phyloP scores from a whole-genome alignment of 345 rosid species.

The Citrus trifoliata region DNA sequence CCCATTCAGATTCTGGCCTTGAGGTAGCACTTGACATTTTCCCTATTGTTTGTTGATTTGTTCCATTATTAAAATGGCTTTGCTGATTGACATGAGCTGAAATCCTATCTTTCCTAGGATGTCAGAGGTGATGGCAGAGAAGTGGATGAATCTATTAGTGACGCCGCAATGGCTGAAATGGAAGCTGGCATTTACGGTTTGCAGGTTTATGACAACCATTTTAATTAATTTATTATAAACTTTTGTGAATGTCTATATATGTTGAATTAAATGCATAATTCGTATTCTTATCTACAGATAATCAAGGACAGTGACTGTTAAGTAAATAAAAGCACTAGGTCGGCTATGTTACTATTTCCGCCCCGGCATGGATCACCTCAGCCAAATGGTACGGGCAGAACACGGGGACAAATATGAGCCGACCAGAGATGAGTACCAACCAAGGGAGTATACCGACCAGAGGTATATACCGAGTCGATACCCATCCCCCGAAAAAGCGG shows the following conservation, averaged over 20 bases:
- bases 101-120: conserved; percentile 35
- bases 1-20: conserved; percentile 30
- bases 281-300: conserved; percentile 35
- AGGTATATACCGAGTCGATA: no score
- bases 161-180: conserved; percentile 62
- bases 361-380: no score
- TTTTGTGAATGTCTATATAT: background rate
- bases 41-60: background rate
- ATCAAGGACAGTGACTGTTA: conserved; percentile 64
- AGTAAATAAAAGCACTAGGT: no score
- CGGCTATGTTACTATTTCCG: no score
- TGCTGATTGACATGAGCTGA: conserved; percentile 5
- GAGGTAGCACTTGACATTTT: conserved; percentile 43
- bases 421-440: no score
- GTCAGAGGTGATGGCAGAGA: conserved; percentile 30
- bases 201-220: conserved; percentile 45
- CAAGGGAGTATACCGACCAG: no score
- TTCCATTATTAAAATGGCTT: background rate
- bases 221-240: background rate
- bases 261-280: background rate
- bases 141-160: conserved; percentile 43
- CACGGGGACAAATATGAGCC: no score
- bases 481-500: no score
- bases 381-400: no score
- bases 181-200: conserved; percentile 76